Evolutionary conservation across 1,139 yeast genomes (phyloP).

Genomic region (Tardiomyces depauwii): DNA sequence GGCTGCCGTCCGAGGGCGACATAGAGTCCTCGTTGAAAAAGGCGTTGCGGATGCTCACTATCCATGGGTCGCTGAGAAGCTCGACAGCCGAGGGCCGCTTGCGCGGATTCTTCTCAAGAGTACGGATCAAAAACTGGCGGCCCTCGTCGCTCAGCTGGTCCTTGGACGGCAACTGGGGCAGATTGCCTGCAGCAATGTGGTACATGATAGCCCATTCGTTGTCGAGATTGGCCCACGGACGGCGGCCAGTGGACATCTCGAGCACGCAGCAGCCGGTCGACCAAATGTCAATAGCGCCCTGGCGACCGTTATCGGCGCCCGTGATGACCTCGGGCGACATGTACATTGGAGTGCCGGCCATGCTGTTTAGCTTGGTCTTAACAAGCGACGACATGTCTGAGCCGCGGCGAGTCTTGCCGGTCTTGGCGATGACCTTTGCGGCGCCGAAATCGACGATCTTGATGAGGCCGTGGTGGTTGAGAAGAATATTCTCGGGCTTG

Average conservation of each 20-base stretch:
- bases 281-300: slow-evolving; percentile 56
- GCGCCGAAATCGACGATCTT: slow-evolving; percentile 97
- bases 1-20: not conserved
- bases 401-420: slow-evolving; percentile 32
- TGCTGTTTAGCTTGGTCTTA: slow-evolving; percentile 32
- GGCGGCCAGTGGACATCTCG: slow-evolving; percentile 69
- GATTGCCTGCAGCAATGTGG: slow-evolving; percentile 92
- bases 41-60: slow-evolving; percentile 13
- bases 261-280: slow-evolving; percentile 88
- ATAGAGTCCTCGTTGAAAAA: slow-evolving; percentile 3
- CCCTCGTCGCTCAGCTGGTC: slow-evolving; percentile 76
- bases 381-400: slow-evolving; percentile 1
- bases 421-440: slow-evolving; percentile 82
- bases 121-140: slow-evolving; percentile 53
- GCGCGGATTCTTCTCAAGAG: slow-evolving; percentile 75
- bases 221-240: slow-evolving; percentile 66
- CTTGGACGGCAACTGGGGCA: slow-evolving; percentile 70
- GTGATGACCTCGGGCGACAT: slow-evolving; percentile 97
- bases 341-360: slow-evolving; percentile 98
- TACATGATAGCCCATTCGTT: slow-evolving; percentile 99
- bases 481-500: slow-evolving; percentile 85
- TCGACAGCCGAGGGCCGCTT: slow-evolving; percentile 79
- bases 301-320: slow-evolving; percentile 54
- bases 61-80: slow-evolving; percentile 83
- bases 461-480: slow-evolving; percentile 87